Evolutionary conservation across 179 eudicot species (phyloP).

Genomic region (Beta corolliflora): DNA sequence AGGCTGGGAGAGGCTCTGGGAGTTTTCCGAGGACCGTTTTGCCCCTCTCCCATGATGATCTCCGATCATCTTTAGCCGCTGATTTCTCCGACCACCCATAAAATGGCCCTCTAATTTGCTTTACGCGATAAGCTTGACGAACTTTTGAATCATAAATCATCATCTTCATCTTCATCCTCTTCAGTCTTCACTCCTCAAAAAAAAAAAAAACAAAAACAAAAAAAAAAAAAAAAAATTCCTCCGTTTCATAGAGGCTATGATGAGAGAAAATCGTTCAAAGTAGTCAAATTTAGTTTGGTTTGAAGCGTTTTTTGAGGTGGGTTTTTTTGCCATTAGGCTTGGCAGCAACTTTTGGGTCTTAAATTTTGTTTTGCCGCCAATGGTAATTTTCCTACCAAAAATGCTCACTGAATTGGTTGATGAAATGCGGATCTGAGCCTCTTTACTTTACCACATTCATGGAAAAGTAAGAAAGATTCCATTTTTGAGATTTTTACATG

Average conservation of each 20-base stretch:
- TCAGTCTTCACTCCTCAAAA: not conserved
- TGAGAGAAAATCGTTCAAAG: not conserved
- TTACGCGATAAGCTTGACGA: not conserved
- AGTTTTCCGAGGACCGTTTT: conserved; percentile 13
- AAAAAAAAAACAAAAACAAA: too few relatives aligned
- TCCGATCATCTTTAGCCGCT: conserved; percentile 3
- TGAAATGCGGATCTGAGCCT: conserved; percentile 25
- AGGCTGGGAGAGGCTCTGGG: conserved; percentile 25
- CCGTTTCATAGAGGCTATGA: not conserved
- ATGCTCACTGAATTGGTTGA: conserved; percentile 3
- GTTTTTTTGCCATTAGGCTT: conserved; percentile 9
- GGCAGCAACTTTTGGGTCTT: not conserved
- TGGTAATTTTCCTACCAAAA: not conserved
- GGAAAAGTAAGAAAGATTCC: not conserved
- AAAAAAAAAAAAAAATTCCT: too few relatives aligned
- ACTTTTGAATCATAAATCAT: too few relatives aligned
- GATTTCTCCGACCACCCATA: not conserved
- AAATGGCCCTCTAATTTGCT: conserved; percentile 6
- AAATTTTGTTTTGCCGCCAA: conserved; percentile 1
- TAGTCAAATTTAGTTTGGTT: not conserved
- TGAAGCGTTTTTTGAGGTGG: conserved; percentile 1
- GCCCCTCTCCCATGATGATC: conserved; percentile 19
- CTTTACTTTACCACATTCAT: not conserved
- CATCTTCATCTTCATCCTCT: not conserved
- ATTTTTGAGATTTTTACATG: too few relatives aligned